These are phyloP conservation scores for Podaxis sp. DNA, from an alignment of 768 basidiomycete species.

Conservation along the genomic window DNA sequence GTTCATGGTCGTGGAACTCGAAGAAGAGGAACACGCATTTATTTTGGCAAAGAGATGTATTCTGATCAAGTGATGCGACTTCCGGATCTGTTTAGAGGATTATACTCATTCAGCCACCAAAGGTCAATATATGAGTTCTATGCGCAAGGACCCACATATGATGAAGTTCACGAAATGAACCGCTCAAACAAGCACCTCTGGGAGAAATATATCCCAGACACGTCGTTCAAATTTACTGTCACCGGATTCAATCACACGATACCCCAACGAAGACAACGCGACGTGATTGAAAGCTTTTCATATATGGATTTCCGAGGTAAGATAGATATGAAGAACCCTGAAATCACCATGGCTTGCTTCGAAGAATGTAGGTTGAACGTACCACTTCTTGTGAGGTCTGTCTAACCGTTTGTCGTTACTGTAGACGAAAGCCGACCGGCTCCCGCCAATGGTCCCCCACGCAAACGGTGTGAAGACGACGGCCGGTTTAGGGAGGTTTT, in stretches of 20 bases:
- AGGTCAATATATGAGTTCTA: slow-evolving; percentile 82
- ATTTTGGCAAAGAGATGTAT: slow-evolving; percentile 78
- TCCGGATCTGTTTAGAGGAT: background rate
- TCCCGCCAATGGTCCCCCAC: slow-evolving; percentile 32
- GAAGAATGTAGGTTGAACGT: slow-evolving; percentile 76
- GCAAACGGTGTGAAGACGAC: slow-evolving; percentile 55
- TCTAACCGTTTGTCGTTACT: slow-evolving; percentile 17
- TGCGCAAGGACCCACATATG: slow-evolving; percentile 67
- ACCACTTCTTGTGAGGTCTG: background rate
- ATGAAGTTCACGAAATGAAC: slow-evolving; percentile 62
- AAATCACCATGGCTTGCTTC: slow-evolving; percentile 69
- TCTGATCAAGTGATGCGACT: slow-evolving; percentile 63
- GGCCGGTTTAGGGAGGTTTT: slow-evolving; percentile 70
- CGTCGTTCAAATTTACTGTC: slow-evolving; percentile 81
- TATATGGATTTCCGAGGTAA: slow-evolving; percentile 84
- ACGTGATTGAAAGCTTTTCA: slow-evolving; percentile 73
- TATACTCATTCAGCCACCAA: slow-evolving; percentile 9
- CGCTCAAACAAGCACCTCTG: slow-evolving; percentile 44
- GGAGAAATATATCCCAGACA: slow-evolving; percentile 57
- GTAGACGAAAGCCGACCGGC: slow-evolving; percentile 42
- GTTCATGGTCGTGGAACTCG: slow-evolving; percentile 71
- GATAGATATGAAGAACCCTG: slow-evolving; percentile 79
- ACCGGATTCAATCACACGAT: slow-evolving; percentile 75
- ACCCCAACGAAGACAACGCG: slow-evolving; percentile 59
- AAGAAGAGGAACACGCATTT: slow-evolving; percentile 69